phyloP scores from a whole-genome alignment of 2,329 filamentous ascomycete genomes.

The Ophiognomonia clavigignenti-juglandacearum region DNA sequence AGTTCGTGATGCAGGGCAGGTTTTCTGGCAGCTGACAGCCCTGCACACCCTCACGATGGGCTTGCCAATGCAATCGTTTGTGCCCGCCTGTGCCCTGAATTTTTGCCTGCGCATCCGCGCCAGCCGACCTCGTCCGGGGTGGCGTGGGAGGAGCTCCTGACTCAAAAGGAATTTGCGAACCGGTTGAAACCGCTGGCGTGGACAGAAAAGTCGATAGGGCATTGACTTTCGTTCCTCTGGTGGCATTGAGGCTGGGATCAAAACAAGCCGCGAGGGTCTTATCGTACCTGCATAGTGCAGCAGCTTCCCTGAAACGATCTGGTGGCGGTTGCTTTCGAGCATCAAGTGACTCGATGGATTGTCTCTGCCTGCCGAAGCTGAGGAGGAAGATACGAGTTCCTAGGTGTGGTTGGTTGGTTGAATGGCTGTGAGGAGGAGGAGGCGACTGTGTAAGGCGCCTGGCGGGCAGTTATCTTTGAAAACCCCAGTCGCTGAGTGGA shows the following conservation, averaged over 20 bases:
- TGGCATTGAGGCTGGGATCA: too few species aligned
- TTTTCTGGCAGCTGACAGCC: slow-evolving; percentile 12
- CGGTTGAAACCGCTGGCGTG: neutral
- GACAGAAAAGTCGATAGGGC: too few species aligned
- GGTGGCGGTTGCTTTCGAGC: slow-evolving; percentile 6
- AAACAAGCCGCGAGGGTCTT: neutral
- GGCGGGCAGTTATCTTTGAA: neutral
- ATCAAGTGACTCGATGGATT: slow-evolving; percentile 8
- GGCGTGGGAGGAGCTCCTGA: slow-evolving; percentile 5
- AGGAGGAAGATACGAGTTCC: neutral
- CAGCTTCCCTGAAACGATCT: slow-evolving; percentile 5
- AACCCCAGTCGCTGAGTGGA: too few species aligned
- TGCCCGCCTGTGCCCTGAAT: too few species aligned
- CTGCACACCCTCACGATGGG: slow-evolving; percentile 14
- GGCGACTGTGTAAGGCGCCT: neutral
- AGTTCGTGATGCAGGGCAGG: too few species aligned
- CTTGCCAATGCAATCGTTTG: neutral
- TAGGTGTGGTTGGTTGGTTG: neutral
- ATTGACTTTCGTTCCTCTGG: too few species aligned
- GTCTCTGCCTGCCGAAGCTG: slow-evolving; percentile 8
- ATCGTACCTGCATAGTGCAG: slow-evolving; percentile 17
- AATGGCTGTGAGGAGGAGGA: neutral
- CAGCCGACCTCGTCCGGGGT: slow-evolving; percentile 8
- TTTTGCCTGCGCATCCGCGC: slow-evolving; percentile 6
- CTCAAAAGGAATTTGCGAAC: slow-evolving; percentile 2